phyloP scores from a whole-genome alignment of 495 filamentous ascomycete genomes.

The Penicillium chermesinum region DNA sequence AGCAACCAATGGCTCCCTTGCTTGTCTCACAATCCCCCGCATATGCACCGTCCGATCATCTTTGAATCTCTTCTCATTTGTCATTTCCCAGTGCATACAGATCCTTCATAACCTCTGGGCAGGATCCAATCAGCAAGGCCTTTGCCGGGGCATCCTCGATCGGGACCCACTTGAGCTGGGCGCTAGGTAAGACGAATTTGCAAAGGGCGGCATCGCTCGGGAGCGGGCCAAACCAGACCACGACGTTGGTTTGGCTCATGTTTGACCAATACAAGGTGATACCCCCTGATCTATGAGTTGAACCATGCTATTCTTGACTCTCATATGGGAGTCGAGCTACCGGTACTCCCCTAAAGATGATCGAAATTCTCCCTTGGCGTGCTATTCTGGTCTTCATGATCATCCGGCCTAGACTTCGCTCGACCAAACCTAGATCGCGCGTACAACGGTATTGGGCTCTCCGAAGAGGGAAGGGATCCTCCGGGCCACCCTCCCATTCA shows the following conservation, averaged over 20 bases:
- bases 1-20: background rate
- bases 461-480: conserved; percentile 2
- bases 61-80: background rate
- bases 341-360: too few relatives aligned
- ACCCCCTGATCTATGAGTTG: too few relatives aligned
- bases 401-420: background rate
- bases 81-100: background rate
- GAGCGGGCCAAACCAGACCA: too few relatives aligned
- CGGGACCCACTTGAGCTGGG: conserved; percentile 2
- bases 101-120: background rate
- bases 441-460: too few relatives aligned
- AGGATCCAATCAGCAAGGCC: background rate
- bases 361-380: too few relatives aligned
- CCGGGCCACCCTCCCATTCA: background rate
- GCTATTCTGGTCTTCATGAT: background rate
- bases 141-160: background rate
- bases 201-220: background rate
- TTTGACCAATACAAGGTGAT: too few relatives aligned
- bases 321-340: too few relatives aligned
- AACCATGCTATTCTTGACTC: too few relatives aligned
- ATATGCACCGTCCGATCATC: background rate
- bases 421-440: background rate
- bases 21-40: conserved; percentile 2
- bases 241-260: too few relatives aligned
- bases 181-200: conserved; percentile 4